Percentiles rank a stretch among this genome's conserved stretches.
phyloP scores from a whole-genome alignment of 2,329 filamentous ascomycete genomes.

The Monosporascus sp. region DNA sequence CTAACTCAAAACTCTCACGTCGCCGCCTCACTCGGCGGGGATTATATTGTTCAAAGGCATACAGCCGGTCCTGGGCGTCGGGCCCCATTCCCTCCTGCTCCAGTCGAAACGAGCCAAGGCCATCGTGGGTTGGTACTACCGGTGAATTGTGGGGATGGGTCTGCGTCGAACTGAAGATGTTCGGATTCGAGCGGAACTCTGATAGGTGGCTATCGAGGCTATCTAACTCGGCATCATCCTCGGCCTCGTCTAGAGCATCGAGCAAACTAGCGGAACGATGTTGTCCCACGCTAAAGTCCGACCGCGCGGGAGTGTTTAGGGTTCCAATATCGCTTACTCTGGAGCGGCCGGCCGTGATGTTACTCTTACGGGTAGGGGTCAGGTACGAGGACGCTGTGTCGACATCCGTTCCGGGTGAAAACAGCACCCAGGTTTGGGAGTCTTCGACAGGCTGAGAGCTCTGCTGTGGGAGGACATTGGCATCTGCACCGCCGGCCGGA shows the following conservation, averaged over 20 bases:
- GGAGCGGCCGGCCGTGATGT: slow-evolving; percentile 64
- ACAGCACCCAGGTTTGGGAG: slow-evolving; percentile 93
- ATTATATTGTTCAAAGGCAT: slow-evolving; percentile 83
- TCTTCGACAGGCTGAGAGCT: slow-evolving; percentile 50
- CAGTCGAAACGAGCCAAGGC: slow-evolving; percentile 76
- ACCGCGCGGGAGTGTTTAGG: slow-evolving; percentile 62
- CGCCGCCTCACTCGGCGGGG: slow-evolving; percentile 57
- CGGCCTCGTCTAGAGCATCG: slow-evolving; percentile 36
- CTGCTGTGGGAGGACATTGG: slow-evolving; percentile 27
- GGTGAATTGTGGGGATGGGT: slow-evolving; percentile 54
- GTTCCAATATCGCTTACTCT: slow-evolving; percentile 77
- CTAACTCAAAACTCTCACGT: slow-evolving; percentile 47
- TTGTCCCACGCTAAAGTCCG: slow-evolving; percentile 44
- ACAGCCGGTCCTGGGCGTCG: slow-evolving; percentile 75
- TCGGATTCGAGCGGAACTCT: slow-evolving; percentile 67
- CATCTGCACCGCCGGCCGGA: slow-evolving; percentile 32
- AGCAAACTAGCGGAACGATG: slow-evolving; percentile 33
- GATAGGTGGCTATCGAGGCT: slow-evolving; percentile 89
- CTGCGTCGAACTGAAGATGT: slow-evolving; percentile 32
- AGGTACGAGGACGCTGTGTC: slow-evolving; percentile 59
- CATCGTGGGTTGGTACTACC: slow-evolving; percentile 87
- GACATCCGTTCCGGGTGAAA: slow-evolving; percentile 65
- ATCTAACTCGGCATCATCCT: slow-evolving; percentile 76
- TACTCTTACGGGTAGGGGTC: slow-evolving; percentile 60
- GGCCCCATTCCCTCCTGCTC: slow-evolving; percentile 46